Evolutionary conservation across 768 basidiomycete species (phyloP), one percentile per base, ranked within the genome.

Genomic region (Termitomyces sp.): DNA sequence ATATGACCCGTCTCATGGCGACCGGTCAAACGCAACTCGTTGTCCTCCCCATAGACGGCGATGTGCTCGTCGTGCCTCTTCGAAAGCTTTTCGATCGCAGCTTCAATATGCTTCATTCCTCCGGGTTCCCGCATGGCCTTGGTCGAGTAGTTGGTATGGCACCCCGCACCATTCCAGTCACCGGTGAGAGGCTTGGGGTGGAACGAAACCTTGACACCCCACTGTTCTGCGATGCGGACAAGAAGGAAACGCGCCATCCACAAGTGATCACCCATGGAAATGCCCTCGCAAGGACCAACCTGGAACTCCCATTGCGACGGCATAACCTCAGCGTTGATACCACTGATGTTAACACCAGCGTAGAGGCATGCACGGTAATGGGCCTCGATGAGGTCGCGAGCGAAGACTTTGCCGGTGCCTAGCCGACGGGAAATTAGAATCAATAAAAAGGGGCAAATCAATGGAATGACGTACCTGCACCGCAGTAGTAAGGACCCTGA

Each of bases 291-390:
- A 31, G 97, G 97, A 53, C 97, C 96, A 65, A 99, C 94, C 75
- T 99, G 97, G 90, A 96, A 99, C 78, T 99, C 97, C 97, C 97
- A 99, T 74, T 99, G 97, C 55, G 95, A 87, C 16, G 97, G 96
- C 96, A 98, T 98, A 60, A 98, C 96, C 77, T 98, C 97, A 59
- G 96, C 96, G 73, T 98, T 99, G 79, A 99, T 98, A 70, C 97
- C 97, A 63, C 92, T 94, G 77, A 98, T 98, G 80, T 94, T 95
- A 77, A 99, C 83, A 64, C 95, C 95, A 55, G 95, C 76, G 71
- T 96, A 95, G 53, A 96, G 84, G 73, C 95, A 97, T 57, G 92
- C 92, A 62, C 95, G 92, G 79, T 98, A 98, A 79, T 99, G 97
- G 37, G 97, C 97, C 78, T 99, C 97, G 68, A 99, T 90, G 68